Base-by-base conservation (phyloP, 2,329 filamentous ascomycete species). In the Dryadomyces quercus-mongolicae region DNA sequence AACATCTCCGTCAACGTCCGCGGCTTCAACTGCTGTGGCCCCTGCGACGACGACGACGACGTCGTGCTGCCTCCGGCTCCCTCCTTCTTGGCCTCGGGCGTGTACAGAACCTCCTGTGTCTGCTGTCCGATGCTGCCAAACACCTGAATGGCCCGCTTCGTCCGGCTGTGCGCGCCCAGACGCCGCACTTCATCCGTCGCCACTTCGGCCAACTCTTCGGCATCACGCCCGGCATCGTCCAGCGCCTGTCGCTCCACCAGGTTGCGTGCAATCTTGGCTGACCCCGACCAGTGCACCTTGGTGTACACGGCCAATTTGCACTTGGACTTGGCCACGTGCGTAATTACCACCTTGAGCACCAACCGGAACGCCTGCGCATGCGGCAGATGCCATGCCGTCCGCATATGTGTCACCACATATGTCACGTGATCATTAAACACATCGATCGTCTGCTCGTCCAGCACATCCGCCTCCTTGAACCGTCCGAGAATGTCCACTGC, bases 341-440 rank as follows among this genome's bases (percentile, higher is more conserved):
- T 96, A 58, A 98, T 93, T 59, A 96, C 89, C 58, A 95, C 83
- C 69, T 95, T 96, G 60, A 82, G 92, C 55, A 94, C 81, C 21
- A 96, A 74, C 61, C 85, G 84, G 70, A 97, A 95, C 52, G 82
- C 79, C 50, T 82, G 76, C 53, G 85, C 81, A 65, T 90, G 84
- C 13, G 93, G 93, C 42, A 97, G 75, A 71, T 95, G 89, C 88
- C 89, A 95, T 8, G 80, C 76, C 18, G 77, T 82, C 65, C 78
- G 81, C 64, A 72, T 71, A 60, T 84, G 77, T 10, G 76, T 78
- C 47, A 85, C 78, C 38, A 84, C 80, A 61, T 85, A 85, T 48
- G 78, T 83, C 54, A 81, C 74, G 61, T 92, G 86, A 60, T 92
- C 87, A 63, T 82, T 86, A 63, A 86, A 82, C 4, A 89, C 73